Conservation (phyloP, 257 asterid species). For the Fraxinus pennsylvanica region DNA sequence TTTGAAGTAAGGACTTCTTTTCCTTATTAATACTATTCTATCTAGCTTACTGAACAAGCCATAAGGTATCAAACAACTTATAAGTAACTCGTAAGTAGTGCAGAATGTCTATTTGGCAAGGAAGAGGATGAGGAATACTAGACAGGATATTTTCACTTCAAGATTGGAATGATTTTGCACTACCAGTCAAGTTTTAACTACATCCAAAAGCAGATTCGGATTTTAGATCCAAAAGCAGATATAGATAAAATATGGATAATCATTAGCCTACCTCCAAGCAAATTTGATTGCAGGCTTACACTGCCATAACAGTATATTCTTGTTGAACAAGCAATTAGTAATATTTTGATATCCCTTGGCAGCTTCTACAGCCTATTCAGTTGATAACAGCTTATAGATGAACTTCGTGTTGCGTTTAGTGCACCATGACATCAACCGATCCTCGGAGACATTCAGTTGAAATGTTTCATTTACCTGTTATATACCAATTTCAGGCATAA, state of each 20-base stretch:
- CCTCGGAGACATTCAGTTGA: constrained; percentile 68
- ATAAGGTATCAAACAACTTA: not conserved
- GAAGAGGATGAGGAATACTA: too few relatives aligned
- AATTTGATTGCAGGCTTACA: constrained; percentile 86
- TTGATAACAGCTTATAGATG: constrained; percentile 83
- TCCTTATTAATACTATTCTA: not conserved
- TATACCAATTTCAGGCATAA: constrained; percentile 15
- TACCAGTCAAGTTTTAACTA: too few relatives aligned
- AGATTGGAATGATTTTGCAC: not conserved
- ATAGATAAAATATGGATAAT: too few relatives aligned
- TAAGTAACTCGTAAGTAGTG: too few relatives aligned
- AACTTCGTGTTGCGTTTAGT: constrained; percentile 88
- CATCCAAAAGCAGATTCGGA: too few relatives aligned
- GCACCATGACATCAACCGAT: constrained; percentile 86
- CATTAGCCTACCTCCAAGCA: constrained; percentile 82
- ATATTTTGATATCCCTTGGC: constrained; percentile 93
- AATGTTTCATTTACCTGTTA: constrained; percentile 79
- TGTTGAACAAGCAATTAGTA: constrained; percentile 77
- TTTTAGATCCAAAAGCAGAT: too few relatives aligned
- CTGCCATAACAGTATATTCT: constrained; percentile 83
- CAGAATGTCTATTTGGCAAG: not conserved
- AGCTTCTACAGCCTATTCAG: constrained; percentile 92
- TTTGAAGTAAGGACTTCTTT: not conserved
- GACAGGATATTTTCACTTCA: not conserved
- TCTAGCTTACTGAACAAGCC: too few relatives aligned